Conservation (phyloP, 768 basidiomycete genomes). For the Gloeopeniophorella convolvens region DNA sequence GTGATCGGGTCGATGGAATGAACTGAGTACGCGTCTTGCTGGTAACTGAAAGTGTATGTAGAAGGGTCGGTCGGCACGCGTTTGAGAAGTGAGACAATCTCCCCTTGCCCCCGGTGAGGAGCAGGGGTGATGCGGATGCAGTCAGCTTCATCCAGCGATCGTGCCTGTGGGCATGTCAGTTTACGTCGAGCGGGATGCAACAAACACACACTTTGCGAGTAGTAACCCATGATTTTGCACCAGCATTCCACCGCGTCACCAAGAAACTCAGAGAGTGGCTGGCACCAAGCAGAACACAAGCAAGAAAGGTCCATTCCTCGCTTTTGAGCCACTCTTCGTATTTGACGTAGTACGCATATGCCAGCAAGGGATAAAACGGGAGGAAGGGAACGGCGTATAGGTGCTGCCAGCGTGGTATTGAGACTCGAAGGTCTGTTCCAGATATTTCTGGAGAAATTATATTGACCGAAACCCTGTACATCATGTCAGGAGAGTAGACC, state of each 20-base stretch:
- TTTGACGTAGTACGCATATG: slow-evolving; percentile 86
- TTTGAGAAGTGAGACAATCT: slow-evolving; percentile 75
- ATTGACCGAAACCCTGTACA: slow-evolving; percentile 36
- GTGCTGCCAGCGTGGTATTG: slow-evolving; percentile 62
- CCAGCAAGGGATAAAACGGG: slow-evolving; percentile 74
- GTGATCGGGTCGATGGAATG: slow-evolving; percentile 46
- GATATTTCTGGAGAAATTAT: slow-evolving; percentile 65
- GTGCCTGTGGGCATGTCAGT: slow-evolving; percentile 38
- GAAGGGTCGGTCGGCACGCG: slow-evolving; percentile 47
- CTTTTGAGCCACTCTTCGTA: slow-evolving; percentile 89
- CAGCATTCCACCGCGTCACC: slow-evolving; percentile 82
- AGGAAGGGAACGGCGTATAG: slow-evolving; percentile 74
- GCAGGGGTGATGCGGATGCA: slow-evolving; percentile 78
- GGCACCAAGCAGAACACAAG: slow-evolving; percentile 75
- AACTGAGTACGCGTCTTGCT: slow-evolving; percentile 86
- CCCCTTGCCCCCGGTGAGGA: slow-evolving; percentile 79
- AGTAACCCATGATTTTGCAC: slow-evolving; percentile 72
- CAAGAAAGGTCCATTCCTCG: slow-evolving; percentile 97
- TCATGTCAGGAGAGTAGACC: background rate
- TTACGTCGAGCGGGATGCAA: slow-evolving; percentile 1
- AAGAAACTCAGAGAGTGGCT: slow-evolving; percentile 92
- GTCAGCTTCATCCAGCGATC: slow-evolving; percentile 63
- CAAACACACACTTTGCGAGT: slow-evolving; percentile 53
- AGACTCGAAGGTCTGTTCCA: slow-evolving; percentile 56
- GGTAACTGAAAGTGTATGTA: slow-evolving; percentile 87